Conservation (phyloP, 1,139 yeast species). For the Geotrichum citri-aurantii region DNA sequence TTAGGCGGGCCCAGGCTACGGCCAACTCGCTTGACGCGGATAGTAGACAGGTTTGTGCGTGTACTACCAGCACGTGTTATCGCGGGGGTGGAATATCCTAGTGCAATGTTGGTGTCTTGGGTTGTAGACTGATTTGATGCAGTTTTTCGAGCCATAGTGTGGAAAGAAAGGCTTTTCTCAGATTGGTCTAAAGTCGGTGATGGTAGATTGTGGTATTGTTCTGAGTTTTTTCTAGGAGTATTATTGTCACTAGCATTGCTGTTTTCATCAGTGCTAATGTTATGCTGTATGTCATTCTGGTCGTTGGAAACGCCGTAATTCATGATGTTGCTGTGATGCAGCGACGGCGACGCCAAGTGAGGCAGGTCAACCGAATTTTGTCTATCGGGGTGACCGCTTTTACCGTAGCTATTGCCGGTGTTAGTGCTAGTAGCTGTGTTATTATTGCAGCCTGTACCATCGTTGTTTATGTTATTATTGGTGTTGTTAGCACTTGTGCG, state of each 20-base stretch:
- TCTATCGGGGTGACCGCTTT: not conserved
- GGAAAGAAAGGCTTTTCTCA: not conserved
- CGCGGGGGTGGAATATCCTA: conserved; percentile 34
- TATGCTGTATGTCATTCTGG: not conserved
- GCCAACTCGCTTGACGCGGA: conserved; percentile 21
- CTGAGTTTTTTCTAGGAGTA: not conserved
- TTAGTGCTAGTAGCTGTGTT: not conserved
- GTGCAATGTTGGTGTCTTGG: not conserved
- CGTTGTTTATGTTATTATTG: not conserved
- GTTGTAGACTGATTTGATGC: not conserved
- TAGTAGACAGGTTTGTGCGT: conserved; percentile 14
- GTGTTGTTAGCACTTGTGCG: not conserved
- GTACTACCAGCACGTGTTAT: conserved; percentile 31
- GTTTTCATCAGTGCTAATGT: not conserved
- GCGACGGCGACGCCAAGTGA: not conserved
- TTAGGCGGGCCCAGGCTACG: conserved; percentile 23
- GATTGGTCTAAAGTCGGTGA: not conserved
- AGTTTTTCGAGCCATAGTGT: not conserved
- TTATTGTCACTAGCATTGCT: too few species aligned
- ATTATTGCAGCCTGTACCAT: conserved; percentile 8
- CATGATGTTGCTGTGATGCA: not conserved
- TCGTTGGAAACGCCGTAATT: not conserved
- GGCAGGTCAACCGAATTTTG: not conserved
- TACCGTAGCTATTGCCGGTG: not conserved
- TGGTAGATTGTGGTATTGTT: not conserved